phyloP scores from a whole-genome alignment of 2,329 filamentous ascomycete genomes.

The Arthrocladium fulminans region DNA sequence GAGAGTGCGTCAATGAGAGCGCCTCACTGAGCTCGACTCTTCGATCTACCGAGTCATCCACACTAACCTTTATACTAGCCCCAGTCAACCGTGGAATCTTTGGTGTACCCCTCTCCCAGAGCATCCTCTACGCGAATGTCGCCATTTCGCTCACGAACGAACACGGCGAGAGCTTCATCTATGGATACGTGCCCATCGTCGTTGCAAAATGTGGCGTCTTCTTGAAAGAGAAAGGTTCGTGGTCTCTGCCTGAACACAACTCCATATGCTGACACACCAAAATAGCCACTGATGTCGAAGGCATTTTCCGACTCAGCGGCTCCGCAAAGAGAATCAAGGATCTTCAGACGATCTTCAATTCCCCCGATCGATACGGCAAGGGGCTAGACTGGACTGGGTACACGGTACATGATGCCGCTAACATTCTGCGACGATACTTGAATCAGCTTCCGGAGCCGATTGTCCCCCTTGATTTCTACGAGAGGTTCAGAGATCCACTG shows the following conservation, averaged over 20 bases:
- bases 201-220: constrained; percentile 97
- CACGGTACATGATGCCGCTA: constrained; percentile 96
- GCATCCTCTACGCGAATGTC: constrained; percentile 95
- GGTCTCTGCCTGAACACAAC: background rate
- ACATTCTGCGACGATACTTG: constrained; percentile 87
- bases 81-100: constrained; percentile 60
- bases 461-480: constrained; percentile 87
- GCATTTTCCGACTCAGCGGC: constrained; percentile 90
- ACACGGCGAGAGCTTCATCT: constrained; percentile 89
- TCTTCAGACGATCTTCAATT: constrained; percentile 83
- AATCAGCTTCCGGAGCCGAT: constrained; percentile 96
- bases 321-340: constrained; percentile 99
- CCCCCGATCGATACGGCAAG: constrained; percentile 90
- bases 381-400: constrained; percentile 95
- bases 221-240: constrained; percentile 89
- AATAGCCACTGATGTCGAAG: constrained; percentile 83
- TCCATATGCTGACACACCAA: constrained; percentile 27
- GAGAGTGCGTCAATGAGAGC: background rate
- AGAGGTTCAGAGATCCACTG: constrained; percentile 78
- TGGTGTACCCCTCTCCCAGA: constrained; percentile 82
- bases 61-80: constrained; percentile 14
- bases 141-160: constrained; percentile 93
- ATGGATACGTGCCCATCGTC: constrained; percentile 96
- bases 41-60: background rate
- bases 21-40: no score